Evolutionary conservation across 1,284 basidiomycete species (phyloP), one percentile per base, ranked within the genome.

Genomic region (Mycosarcoma mackinlayi): DNA sequence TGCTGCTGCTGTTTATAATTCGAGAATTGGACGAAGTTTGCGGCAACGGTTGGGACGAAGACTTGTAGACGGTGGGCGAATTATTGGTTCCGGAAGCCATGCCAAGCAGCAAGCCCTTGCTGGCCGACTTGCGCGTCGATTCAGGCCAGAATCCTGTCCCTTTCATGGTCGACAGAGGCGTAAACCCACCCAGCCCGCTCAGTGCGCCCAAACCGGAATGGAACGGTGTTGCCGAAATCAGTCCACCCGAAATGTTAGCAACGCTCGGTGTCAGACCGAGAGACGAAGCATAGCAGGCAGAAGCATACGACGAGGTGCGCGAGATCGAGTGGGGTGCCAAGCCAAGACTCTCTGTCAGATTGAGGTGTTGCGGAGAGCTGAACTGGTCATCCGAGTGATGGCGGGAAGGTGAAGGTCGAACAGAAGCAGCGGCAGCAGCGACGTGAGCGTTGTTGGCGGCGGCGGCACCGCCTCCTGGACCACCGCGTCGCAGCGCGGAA

Each of bases 291-390:
- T 77, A 64, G 54, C 56, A 57, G 3, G 37, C 66, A 24, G 61
- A 66, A 23, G 38, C 50, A 18, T 46, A 62, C 39, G 50, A 55
- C 37, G 63, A 68, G 16, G 40, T 65, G 60, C 61, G 73, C 11
- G 62, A 61, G 37, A 72, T 72, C 24, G 77, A 78, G 45, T 80
- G 78, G 7, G 78, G 78, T 31, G 78, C 78, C 7, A 80, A 45
- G 0, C 78, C 78, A 4, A 80, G 51, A 16, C 52, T 60, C 39
- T 80, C 76, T n/a, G 78, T 78, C 10, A 80, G 60, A 25, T 78
- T 77, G 25, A 76, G 70, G 38, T 80, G 78, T 45, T 79, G 77
- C 2, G 78, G 78, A 6, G 76, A 78, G 27, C 67, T 72, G 61
- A 80, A 80, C 35, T 77, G 76, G 34, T 76, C 76, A 42, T 70